Conservation (phyloP, 306 rosid genomes). For the Dalbergia cochinchinensis region DNA sequence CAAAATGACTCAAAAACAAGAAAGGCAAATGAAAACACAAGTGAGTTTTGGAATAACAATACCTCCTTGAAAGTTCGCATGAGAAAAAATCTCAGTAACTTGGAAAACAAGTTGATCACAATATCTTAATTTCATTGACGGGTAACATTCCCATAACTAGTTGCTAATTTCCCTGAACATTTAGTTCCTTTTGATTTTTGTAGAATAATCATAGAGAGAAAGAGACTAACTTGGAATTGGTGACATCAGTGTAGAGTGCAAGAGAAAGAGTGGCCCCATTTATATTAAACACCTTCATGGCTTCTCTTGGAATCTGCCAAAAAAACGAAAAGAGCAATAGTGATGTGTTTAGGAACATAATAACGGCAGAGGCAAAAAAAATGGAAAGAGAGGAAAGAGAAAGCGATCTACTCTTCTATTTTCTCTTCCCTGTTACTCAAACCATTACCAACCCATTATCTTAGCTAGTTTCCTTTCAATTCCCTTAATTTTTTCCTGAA, state of each 20-base stretch:
- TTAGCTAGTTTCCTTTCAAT: slow-evolving; percentile 7
- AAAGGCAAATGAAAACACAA: too few species aligned
- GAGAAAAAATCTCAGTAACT: background rate
- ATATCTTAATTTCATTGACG: slow-evolving; percentile 10
- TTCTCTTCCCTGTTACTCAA: slow-evolving; percentile 14
- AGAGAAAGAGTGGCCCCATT: slow-evolving; percentile 66
- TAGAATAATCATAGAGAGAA: slow-evolving; percentile 3
- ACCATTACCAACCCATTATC: background rate
- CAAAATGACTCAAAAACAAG: too few species aligned
- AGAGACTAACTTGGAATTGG: slow-evolving; percentile 76
- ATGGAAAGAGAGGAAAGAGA: background rate
- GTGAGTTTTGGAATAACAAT: background rate
- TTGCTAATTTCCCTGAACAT: background rate
- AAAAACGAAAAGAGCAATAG: background rate
- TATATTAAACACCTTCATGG: slow-evolving; percentile 72
- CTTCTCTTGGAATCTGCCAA: slow-evolving; percentile 43
- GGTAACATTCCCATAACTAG: background rate
- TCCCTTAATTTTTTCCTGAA: background rate
- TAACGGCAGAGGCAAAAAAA: background rate
- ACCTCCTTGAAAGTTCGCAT: slow-evolving; percentile 5
- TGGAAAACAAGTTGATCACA: slow-evolving; percentile 15
- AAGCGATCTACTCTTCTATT: background rate
- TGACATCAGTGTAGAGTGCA: slow-evolving; percentile 74
- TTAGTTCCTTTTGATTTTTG: background rate
- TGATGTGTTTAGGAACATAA: background rate